These are phyloP conservation scores for Arachis hypogaea DNA, from an alignment of 306 rosid species.

Conservation along the genomic window DNA sequence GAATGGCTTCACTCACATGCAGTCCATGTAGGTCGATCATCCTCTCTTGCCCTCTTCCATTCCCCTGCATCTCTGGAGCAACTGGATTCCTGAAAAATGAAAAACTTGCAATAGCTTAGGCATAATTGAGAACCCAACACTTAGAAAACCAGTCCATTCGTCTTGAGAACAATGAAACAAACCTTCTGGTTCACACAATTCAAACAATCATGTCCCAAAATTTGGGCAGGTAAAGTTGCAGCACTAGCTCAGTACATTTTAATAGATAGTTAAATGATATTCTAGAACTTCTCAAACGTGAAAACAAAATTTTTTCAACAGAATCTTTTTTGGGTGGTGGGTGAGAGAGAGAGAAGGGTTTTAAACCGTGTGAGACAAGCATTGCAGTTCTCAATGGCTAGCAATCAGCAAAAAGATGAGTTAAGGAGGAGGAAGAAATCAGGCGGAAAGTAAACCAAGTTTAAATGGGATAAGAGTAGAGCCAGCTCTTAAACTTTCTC, in stretches of 20 bases:
- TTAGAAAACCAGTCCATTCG: neutral
- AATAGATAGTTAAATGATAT: neutral
- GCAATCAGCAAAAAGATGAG: slow-evolving; percentile 10
- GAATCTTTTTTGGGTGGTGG: no score
- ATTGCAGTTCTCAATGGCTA: slow-evolving; percentile 10
- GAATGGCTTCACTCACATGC: slow-evolving; percentile 77
- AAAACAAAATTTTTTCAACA: no score
- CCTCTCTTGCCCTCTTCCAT: slow-evolving; percentile 75
- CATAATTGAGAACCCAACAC: slow-evolving; percentile 16
- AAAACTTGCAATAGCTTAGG: slow-evolving; percentile 11
- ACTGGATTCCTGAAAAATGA: slow-evolving; percentile 63
- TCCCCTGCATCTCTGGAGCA: slow-evolving; percentile 63
- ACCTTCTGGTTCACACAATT: neutral
- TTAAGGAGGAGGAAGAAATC: neutral
- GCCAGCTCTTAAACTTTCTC: neutral
- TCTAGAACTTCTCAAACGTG: neutral
- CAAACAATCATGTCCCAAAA: slow-evolving; percentile 1
- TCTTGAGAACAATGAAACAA: slow-evolving; percentile 4
- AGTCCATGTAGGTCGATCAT: slow-evolving; percentile 86
- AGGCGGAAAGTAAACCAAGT: neutral
- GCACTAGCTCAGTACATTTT: slow-evolving; percentile 1
- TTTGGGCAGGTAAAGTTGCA: neutral
- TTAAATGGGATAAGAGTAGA: neutral
- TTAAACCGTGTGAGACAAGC: neutral
- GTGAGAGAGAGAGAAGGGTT: neutral